Base-by-base conservation (phyloP, 75 land plant species). In the Selaginella tamariscina region DNA sequence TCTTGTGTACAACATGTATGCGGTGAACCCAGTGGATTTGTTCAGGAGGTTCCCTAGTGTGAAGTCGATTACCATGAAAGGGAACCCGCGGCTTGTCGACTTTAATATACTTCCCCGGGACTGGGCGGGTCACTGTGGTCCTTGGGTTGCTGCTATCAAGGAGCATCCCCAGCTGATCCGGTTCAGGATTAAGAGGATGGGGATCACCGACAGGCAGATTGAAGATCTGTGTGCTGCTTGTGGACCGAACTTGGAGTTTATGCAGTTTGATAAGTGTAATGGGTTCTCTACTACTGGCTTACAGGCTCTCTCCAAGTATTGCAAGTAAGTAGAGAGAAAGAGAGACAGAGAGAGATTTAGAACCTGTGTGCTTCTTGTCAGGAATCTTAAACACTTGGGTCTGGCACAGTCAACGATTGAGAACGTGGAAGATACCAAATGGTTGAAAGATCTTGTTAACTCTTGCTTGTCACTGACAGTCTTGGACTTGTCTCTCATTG, bases 361-460 rank as follows among this genome's bases (percentile, higher is more conserved):
- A 8, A 2, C 21, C 26, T 59, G 5, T 59, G 23, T 59, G 23
- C 8, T 59, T 59, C 27, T 59, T 59, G n/a, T 9, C 21, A 59
- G 62, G 26, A 59, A 59, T 59, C 62, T 59, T 27, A 59, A 8
- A 8, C 21, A 21, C 27, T 27, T 59, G 62, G 26, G 62, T 23
- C 26, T 59, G 5, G 62, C 26, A 26, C 62, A 59, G 26, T 59
- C 62, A n/a, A 59, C 21, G 62, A 23, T 59, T 59, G 62, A 59
- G 8, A 59, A 59, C 44, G 27, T 18, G 0, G 32, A 65, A 2
- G 72, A 32, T 0, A 31, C 44, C 15, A 22, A 2, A 27, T 72
- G 73, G 73, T 30, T 72, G 2, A 72, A 54, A 2, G 63, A 49
- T 0, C 68, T 72, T 27, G 73, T 65, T 1, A n/a, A 54, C 55